Percentiles rank a stretch among this genome's conserved stretches.
Conservation (phyloP, 2,329 filamentous ascomycete species). For the Venturia aucupariae region DNA sequence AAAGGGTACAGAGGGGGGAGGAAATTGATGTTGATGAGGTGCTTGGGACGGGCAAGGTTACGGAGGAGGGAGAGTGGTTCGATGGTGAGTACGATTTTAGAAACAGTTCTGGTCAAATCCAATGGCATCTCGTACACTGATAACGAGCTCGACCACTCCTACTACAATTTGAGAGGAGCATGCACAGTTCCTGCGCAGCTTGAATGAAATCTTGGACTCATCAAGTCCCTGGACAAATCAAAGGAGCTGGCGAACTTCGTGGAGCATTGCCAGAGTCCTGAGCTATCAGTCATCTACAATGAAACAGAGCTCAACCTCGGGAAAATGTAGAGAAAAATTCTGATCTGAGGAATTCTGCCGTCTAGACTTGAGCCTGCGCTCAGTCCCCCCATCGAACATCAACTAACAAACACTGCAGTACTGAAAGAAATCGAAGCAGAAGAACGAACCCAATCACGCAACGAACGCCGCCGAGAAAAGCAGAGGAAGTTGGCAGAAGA, state of each 20-base stretch:
- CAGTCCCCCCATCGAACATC: not conserved
- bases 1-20: conserved; percentile 60
- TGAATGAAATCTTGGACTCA: no score
- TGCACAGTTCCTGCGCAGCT: no score
- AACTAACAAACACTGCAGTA: not conserved
- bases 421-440: conserved; percentile 13
- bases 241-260: no score
- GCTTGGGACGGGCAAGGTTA: conserved; percentile 67
- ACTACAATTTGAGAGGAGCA: no score
- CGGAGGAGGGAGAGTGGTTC: conserved; percentile 78
- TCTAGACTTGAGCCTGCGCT: not conserved
- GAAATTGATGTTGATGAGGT: conserved; percentile 76
- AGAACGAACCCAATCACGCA: conserved; percentile 1
- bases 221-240: no score
- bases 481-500: not conserved
- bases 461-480: conserved; percentile 3
- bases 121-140: not conserved
- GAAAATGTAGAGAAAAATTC: no score
- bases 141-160: not conserved
- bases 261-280: no score
- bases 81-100: conserved; percentile 48
- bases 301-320: no score
- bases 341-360: not conserved
- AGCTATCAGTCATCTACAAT: no score
- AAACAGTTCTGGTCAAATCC: not conserved